Evolutionary conservation across 805 yeast genomes (phyloP).

Genomic region (Sugiyamaella valdiviana): DNA sequence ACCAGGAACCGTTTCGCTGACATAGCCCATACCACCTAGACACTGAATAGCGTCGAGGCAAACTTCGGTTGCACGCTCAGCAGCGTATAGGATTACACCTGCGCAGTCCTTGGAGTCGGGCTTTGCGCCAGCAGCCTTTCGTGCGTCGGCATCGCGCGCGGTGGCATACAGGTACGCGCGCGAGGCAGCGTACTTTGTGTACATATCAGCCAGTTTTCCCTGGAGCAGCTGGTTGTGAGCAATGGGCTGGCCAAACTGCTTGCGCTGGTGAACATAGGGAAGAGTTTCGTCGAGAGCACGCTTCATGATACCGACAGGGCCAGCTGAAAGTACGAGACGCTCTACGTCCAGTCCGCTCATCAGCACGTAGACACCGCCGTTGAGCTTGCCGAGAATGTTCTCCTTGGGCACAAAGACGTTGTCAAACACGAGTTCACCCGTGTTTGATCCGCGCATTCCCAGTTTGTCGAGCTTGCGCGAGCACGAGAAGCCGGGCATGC

Average conservation of each 20-base stretch:
- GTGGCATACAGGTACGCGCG: slow-evolving; percentile 27
- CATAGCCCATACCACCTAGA: slow-evolving; percentile 32
- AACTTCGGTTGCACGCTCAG: slow-evolving; percentile 31
- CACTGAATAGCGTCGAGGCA: slow-evolving; percentile 30
- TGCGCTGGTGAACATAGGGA: slow-evolving; percentile 29
- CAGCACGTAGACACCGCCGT: slow-evolving; percentile 29
- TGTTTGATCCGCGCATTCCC: slow-evolving; percentile 33
- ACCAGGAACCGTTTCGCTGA: slow-evolving; percentile 30
- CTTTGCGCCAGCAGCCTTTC: slow-evolving; percentile 23
- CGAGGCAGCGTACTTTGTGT: slow-evolving; percentile 30
- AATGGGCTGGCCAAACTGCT: slow-evolving; percentile 30
- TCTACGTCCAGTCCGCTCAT: slow-evolving; percentile 31
- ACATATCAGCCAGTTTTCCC: slow-evolving; percentile 33
- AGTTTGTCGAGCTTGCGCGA: slow-evolving; percentile 31
- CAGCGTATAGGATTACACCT: slow-evolving; percentile 31
- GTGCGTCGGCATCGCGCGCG: slow-evolving; percentile 15
- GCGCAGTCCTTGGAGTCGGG: slow-evolving; percentile 30
- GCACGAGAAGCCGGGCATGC: slow-evolving; percentile 27
- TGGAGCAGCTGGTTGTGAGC: slow-evolving; percentile 30
- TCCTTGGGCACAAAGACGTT: slow-evolving; percentile 30
- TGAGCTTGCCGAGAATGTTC: slow-evolving; percentile 28
- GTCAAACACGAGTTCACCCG: slow-evolving; percentile 31
- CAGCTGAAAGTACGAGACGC: slow-evolving; percentile 30
- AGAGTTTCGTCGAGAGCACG: slow-evolving; percentile 27
- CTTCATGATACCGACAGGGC: slow-evolving; percentile 29